Evolutionary conservation across 768 basidiomycete genomes (phyloP).

Genomic region (Tulasnella sp.): DNA sequence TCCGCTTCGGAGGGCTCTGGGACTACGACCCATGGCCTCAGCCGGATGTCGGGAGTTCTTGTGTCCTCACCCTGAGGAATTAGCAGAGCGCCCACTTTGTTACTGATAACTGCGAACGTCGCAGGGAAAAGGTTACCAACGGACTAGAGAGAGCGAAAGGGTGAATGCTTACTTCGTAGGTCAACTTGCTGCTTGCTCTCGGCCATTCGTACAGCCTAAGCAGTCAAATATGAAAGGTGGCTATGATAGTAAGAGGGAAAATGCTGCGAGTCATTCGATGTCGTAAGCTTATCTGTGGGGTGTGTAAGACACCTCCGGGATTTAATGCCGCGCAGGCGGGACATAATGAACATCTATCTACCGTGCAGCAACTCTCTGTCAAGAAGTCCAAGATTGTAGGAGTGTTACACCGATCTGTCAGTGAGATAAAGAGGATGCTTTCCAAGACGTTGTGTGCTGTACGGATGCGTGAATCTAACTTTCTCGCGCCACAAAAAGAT

Average conservation of each 20-base stretch:
- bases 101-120: background rate
- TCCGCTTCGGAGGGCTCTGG: background rate
- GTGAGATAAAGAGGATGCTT: background rate
- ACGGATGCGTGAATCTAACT: background rate
- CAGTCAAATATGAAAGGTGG: background rate
- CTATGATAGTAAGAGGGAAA: background rate
- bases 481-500: background rate
- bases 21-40: background rate
- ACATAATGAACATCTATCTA: too few relatives aligned
- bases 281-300: background rate
- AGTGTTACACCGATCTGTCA: too few relatives aligned
- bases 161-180: background rate
- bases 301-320: background rate
- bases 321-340: background rate
- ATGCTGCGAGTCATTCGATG: background rate
- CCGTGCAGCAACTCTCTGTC: too few relatives aligned
- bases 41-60: background rate
- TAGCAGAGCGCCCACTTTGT: background rate
- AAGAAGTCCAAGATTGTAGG: too few relatives aligned
- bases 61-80: background rate
- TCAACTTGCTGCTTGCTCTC: background rate
- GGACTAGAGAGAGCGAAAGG: background rate
- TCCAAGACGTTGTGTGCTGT: background rate
- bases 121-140: background rate
- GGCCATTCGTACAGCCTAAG: background rate